These are phyloP conservation scores for Lippia alba DNA, from an alignment of 305 asterid species.

Conservation along the genomic window DNA sequence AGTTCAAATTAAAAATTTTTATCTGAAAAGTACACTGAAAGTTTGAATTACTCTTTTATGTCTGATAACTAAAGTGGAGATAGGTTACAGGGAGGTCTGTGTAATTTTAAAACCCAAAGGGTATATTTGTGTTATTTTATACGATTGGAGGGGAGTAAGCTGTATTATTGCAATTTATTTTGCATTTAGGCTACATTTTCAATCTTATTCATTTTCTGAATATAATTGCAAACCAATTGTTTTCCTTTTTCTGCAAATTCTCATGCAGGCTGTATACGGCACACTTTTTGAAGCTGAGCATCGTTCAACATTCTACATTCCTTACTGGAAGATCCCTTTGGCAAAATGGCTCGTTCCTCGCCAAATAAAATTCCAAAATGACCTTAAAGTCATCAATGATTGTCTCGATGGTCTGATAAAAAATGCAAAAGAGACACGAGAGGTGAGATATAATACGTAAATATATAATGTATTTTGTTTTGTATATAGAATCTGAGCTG, in stretches of 20 bases:
- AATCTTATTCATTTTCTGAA: too few relatives aligned
- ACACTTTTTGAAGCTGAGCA: conserved; percentile 98
- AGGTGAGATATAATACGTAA: conserved; percentile 58
- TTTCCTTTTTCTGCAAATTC: conserved; percentile 11
- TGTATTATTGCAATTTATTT: too few relatives aligned
- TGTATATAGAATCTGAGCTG: conserved; percentile 12
- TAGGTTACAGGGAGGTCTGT: too few relatives aligned
- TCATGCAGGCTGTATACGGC: conserved; percentile 90
- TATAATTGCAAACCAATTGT: conserved; percentile 8
- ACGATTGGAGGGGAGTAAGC: too few relatives aligned
- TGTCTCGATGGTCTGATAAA: conserved; percentile 87
- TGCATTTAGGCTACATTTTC: too few relatives aligned
- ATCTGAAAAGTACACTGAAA: too few relatives aligned
- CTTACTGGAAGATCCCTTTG: conserved; percentile 92
- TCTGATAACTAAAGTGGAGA: too few relatives aligned
- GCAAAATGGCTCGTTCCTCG: conserved; percentile 91
- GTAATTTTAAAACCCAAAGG: too few relatives aligned
- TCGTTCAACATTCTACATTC: conserved; percentile 93
- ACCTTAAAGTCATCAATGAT: conserved; percentile 85
- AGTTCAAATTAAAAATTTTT: too few relatives aligned
- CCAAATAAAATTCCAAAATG: conserved; percentile 84
- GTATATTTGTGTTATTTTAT: too few relatives aligned
- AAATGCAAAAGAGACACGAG: conserved; percentile 92
- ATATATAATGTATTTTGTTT: neutral
- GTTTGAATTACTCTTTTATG: too few relatives aligned